A percentile compares a stretch with the other conserved stretches of the same genome.
phyloP scores from a whole-genome alignment of 805 yeast species.

The Saccharomycopsis guyanensis region DNA sequence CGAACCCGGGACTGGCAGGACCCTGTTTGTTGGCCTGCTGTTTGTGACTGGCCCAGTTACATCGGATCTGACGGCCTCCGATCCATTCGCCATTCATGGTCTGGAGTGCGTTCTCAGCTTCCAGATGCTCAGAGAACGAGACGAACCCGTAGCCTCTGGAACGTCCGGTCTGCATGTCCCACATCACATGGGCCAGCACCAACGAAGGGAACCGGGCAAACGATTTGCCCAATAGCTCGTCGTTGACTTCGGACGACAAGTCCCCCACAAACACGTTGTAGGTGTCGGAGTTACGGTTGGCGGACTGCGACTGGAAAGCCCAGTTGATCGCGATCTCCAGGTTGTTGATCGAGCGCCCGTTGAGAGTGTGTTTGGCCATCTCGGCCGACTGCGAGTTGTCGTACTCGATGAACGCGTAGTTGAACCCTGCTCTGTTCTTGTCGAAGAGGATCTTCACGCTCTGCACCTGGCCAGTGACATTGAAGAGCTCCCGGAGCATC shows the following conservation, averaged over 20 bases:
- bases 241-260: constrained; percentile 73
- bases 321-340: constrained; percentile 60
- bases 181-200: constrained; percentile 86
- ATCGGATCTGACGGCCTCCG: constrained; percentile 69
- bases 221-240: constrained; percentile 53
- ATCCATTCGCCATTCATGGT: constrained; percentile 68
- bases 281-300: constrained; percentile 42
- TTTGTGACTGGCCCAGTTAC: constrained; percentile 84
- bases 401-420: constrained; percentile 81
- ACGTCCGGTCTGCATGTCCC: constrained; percentile 94
- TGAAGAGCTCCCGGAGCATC: constrained; percentile 51
- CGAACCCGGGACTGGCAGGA: constrained; percentile 13
- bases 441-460: constrained; percentile 68
- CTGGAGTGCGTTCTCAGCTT: constrained; percentile 67
- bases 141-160: constrained; percentile 91
- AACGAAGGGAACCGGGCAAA: constrained; percentile 54
- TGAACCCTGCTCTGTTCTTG: constrained; percentile 63
- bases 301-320: constrained; percentile 79
- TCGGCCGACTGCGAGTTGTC: constrained; percentile 50
- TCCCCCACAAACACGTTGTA: constrained; percentile 84
- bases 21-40: constrained; percentile 30
- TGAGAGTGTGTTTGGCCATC: constrained; percentile 50
- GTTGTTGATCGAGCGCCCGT: constrained; percentile 50
- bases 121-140: constrained; percentile 55
- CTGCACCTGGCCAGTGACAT: constrained; percentile 51